Percentiles rank a stretch among this genome's conserved stretches.
Conservation (phyloP, 1,284 basidiomycete species). For the Fomitopsis palustris region DNA sequence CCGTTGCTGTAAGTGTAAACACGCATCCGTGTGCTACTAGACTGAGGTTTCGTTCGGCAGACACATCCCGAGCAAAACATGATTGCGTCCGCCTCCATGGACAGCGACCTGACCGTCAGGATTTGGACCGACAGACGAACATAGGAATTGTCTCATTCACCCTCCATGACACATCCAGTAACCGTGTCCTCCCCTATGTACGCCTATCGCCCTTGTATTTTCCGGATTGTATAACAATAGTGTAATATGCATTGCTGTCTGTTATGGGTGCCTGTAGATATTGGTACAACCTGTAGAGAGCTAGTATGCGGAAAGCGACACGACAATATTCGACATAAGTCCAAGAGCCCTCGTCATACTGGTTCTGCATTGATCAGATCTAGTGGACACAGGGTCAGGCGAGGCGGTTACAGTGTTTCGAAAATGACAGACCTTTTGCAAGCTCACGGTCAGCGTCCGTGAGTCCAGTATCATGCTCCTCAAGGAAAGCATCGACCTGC, state of each 20-base stretch:
- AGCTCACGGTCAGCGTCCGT: slow-evolving; percentile 82
- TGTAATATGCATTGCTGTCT: slow-evolving; percentile 13
- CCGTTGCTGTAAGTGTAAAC: slow-evolving; percentile 54
- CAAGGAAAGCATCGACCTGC: slow-evolving; percentile 87
- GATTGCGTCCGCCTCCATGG: slow-evolving; percentile 82
- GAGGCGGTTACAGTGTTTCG: background rate
- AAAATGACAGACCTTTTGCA: slow-evolving; percentile 57
- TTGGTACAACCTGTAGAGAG: slow-evolving; percentile 7
- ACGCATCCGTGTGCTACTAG: background rate
- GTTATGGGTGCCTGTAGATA: slow-evolving; percentile 9
- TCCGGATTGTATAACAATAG: slow-evolving; percentile 2
- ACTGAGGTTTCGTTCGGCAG: slow-evolving; percentile 31
- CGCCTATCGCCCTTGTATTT: background rate
- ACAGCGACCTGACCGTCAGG: slow-evolving; percentile 72
- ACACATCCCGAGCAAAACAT: slow-evolving; percentile 81
- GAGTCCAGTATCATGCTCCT: slow-evolving; percentile 84
- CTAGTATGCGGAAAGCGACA: slow-evolving; percentile 2
- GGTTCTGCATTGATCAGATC: slow-evolving; percentile 67
- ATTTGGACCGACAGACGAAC: slow-evolving; percentile 68
- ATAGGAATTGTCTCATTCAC: slow-evolving; percentile 6
- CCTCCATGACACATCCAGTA: background rate
- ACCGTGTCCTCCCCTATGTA: background rate
- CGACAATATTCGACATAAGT: background rate
- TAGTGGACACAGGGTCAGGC: slow-evolving; percentile 21
- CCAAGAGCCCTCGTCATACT: slow-evolving; percentile 34